Percentiles rank a stretch among this genome's conserved stretches.
Evolutionary conservation across 257 asterid genomes (phyloP).

Genomic region (Solanum tacnaense): DNA sequence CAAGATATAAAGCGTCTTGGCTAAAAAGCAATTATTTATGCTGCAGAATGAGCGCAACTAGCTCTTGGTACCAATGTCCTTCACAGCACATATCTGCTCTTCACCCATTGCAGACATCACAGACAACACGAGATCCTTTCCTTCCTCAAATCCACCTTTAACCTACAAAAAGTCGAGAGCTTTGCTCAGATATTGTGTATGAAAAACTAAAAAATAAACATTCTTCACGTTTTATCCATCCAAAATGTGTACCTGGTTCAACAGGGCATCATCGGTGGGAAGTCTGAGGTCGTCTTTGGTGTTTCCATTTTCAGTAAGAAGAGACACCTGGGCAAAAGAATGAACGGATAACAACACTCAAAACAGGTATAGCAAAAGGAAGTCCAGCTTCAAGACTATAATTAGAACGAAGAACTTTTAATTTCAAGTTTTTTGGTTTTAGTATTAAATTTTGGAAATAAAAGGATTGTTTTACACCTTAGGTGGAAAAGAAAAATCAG

Average conservation of each 20-base stretch:
- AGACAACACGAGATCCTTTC: conserved; percentile 9
- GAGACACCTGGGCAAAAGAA: conserved; percentile 1
- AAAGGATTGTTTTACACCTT: background rate
- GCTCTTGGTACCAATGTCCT: conserved; percentile 13
- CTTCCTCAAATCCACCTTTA: conserved; percentile 12
- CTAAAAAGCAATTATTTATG: background rate
- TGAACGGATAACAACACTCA: background rate
- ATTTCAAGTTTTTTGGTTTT: background rate
- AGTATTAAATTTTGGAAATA: background rate
- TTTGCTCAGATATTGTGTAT: background rate
- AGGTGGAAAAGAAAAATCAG: background rate
- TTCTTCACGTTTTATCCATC: background rate
- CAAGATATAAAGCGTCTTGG: background rate
- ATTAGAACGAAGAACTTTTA: background rate
- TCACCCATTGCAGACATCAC: conserved; percentile 18
- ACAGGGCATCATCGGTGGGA: conserved; percentile 8
- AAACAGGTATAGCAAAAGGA: background rate
- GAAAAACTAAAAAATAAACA: background rate
- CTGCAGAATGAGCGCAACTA: background rate
- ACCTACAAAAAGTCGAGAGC: background rate
- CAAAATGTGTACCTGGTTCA: background rate
- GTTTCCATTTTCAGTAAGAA: conserved; percentile 11
- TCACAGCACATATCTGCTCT: conserved; percentile 8
- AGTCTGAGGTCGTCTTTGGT: conserved; percentile 14
- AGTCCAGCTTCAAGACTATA: background rate